Base-by-base conservation (phyloP, 163 green algal genomes). In the Chlorella variabilis region DNA sequence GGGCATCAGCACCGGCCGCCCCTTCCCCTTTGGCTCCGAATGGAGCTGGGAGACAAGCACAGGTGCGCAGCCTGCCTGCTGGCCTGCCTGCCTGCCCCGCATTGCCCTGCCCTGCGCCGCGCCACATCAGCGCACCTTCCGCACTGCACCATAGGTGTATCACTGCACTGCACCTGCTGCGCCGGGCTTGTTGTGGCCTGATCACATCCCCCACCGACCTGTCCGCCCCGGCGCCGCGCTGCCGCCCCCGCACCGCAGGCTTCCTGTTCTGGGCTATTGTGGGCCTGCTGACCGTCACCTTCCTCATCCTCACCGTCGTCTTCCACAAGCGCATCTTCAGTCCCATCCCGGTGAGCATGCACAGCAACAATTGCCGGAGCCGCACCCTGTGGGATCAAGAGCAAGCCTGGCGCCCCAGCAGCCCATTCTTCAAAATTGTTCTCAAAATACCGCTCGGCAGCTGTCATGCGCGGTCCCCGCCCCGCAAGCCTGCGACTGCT, bases 241-340 rank as follows among this genome's bases (percentile, higher is more conserved):
- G 20, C 65, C 38, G 36, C 33, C 20, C 65, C 25, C 66, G 4
- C 66, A 51, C 42, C 25, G 17, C 73, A 80, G 77, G 66, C 65
- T 83, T 83, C 27, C 18, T 83, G 17, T 77, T 83, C 38, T 83
- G 77, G 77, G 23, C 77, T 6, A 13, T 69, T 5, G 49, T 83
- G 51, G 77, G 77, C 66, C 8, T 69, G 21, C 29, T 61, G 31
- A 70, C 77, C 49, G 77, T 83, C 66, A 13, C 51, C 20, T 69
- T 62, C 77, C 66, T 83, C 42, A 25, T 75, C 17, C 49, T 69
- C 66, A 83, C 77, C n/a, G 66, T 77, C 18, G 77, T 75, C 34
- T 83, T 77, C 77, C 77, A 83, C 66, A 75, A 75, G n/a, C 77
- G 77, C 34, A 77, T 83, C 65, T 83, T 83, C 66, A 48, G 36